Evolutionary conservation across 169 alveolate genomes (phyloP), one percentile per base, ranked within the genome.

Genomic region (Eimeria acervulina): DNA sequence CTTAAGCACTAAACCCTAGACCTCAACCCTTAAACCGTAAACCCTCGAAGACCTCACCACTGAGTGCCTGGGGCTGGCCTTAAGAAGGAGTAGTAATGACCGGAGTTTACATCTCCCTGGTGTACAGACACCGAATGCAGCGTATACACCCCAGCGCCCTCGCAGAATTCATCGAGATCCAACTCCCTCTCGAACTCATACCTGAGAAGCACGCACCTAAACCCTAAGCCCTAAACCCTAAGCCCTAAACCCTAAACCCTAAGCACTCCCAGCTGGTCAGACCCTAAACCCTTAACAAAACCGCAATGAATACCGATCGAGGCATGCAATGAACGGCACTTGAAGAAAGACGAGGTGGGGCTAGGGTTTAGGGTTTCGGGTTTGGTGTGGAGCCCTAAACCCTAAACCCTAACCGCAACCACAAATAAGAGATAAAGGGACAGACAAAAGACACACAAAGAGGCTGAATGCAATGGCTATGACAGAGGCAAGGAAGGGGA

Each of bases 101-200:
- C 99, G 91, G 99, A 98, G 93, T 98, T 98, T 38, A 98, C 98
- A 76, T 97, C 98, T 3, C 99, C 97, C 91, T 98, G 99, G 97
- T 99, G 99, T 33, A 99, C 99, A 12, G 99, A 98, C 28, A 99
- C 99, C 10, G 99, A 98, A 97, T 98, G 99, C 85, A 98, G 96
- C 61, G 97, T 96, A 96, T 99, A 99, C 59, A 96, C 93, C 81
- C 99, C 99, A 17, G 96, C 97, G 55, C 93, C 97, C 38, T 96
- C 95, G 33, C 97, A 96, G 81, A 95, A 90, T 47, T 96, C 96
- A 21, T 92, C 74, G 44, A 99, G 96, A 93, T 99, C 99, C 44
- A 99, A 97, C 81, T 97, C 98, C 88, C 98, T 98, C 78, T 98
- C 98, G 96, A 99, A 99, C 97, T 98, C 99, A 96, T 98, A 99